phyloP scores from a whole-genome alignment of 331 rosid species.

The Prunus yedoensis region DNA sequence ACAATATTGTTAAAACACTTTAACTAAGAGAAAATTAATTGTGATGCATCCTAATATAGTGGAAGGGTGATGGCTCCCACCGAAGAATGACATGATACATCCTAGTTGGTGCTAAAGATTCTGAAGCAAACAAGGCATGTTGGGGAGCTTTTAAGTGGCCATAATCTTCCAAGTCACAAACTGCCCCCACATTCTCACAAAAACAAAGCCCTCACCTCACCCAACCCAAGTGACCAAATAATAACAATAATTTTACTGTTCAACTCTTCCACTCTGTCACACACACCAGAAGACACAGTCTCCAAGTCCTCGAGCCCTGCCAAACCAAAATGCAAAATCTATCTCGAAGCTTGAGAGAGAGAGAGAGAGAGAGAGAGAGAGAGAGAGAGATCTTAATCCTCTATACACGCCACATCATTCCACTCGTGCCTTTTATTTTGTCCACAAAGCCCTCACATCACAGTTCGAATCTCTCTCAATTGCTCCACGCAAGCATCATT shows the following conservation, averaged over 20 bases:
- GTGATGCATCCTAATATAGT: too few relatives aligned
- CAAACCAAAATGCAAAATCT: constrained; percentile 50
- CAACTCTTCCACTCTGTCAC: not conserved
- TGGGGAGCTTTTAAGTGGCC: constrained; percentile 41
- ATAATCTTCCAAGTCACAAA: constrained; percentile 36
- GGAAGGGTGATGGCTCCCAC: not conserved
- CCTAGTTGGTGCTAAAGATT: constrained; percentile 38
- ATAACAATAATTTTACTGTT: constrained; percentile 22
- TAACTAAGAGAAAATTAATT: too few relatives aligned
- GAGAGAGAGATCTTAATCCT: constrained; percentile 17
- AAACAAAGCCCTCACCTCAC: constrained; percentile 39
- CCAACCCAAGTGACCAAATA: constrained; percentile 50
- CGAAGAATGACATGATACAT: constrained; percentile 33
- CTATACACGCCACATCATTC: constrained; percentile 55
- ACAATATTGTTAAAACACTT: too few relatives aligned
- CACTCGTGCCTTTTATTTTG: constrained; percentile 33
- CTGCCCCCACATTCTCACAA: constrained; percentile 53
- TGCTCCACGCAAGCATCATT: constrained; percentile 66
- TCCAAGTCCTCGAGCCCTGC: constrained; percentile 64
- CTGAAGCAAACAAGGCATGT: constrained; percentile 55
- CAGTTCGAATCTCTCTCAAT: constrained; percentile 49
- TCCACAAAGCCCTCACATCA: constrained; percentile 16
- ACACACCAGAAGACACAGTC: not conserved
- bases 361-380: constrained; percentile 26
- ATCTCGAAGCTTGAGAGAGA: constrained; percentile 53